phyloP scores from a whole-genome alignment of 352 stramenopile genomes.

The Phytophthora capsici region DNA sequence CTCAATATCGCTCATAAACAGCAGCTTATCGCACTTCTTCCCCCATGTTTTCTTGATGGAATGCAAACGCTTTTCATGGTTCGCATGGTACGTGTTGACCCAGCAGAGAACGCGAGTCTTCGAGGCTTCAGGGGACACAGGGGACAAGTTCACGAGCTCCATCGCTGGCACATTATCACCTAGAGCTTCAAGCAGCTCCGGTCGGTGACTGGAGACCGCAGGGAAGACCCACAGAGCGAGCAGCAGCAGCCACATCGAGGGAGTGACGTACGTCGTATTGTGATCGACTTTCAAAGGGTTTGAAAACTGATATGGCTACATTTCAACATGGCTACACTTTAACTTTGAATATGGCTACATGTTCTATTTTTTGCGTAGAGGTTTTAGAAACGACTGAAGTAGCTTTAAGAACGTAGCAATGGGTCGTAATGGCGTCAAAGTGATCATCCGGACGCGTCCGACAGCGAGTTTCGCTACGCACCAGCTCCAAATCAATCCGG shows the following conservation, averaged over 20 bases:
- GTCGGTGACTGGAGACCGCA: constrained; percentile 3
- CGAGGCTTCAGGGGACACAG: constrained; percentile 44
- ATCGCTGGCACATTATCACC: constrained; percentile 76
- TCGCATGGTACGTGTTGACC: constrained; percentile 87
- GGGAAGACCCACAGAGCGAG: constrained; percentile 7
- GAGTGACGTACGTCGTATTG: constrained; percentile 8
- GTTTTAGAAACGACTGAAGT: background rate
- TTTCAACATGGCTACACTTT: constrained; percentile 9
- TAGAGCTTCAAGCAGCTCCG: constrained; percentile 44
- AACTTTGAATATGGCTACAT: no score
- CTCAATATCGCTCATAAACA: constrained; percentile 88
- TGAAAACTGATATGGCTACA: background rate
- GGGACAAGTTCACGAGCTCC: constrained; percentile 68
- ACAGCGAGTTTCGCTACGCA: constrained; percentile 77
- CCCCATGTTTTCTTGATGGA: constrained; percentile 85
- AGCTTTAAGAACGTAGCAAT: constrained; percentile 19
- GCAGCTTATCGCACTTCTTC: constrained; percentile 82
- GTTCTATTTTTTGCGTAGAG: no score
- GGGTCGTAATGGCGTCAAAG: constrained; percentile 73
- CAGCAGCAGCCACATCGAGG: constrained; percentile 8
- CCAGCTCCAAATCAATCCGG: constrained; percentile 82
- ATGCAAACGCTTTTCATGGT: constrained; percentile 64
- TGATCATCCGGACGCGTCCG: constrained; percentile 86
- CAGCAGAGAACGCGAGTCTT: constrained; percentile 79
- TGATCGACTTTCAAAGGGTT: constrained; percentile 6